Base-by-base conservation (phyloP, 2,329 filamentous ascomycete species). In the Monilinia fructicola region DNA sequence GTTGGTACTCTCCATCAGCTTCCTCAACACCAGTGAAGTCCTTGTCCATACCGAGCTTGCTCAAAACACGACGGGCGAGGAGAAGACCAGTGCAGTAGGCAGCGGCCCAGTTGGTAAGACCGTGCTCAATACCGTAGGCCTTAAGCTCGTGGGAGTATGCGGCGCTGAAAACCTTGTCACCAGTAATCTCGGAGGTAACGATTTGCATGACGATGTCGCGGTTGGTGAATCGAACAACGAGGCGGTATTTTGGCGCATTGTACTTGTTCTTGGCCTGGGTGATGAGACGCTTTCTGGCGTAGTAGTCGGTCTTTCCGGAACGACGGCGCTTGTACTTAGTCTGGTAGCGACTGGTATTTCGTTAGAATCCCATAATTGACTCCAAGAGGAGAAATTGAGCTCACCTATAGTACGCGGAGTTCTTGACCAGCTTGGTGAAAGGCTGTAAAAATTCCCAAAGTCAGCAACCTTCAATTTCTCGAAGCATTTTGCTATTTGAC, bases 191-290 rank as follows among this genome's bases (percentile, higher is more conserved):
- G 69, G 95, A 96, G 80, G 87, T 90, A 81, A 99, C 88, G 81
- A 99, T 95, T 87, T 99, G 95, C 84, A 88, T 89, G 85, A 98
- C 91, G 86, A 98, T 96, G 87, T 99, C 94, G 83, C 93, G 92
- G 90, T 98, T 96, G 87, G 92, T 96, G 90, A 96, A 97, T 82
- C 95, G 95, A 81, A 99, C 92, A 75, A 99, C 95, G 79, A 99
- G 90, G 80, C 95, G 92, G 90, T 99, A 98, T 89, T 99, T 99
- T 84, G 95, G 95, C 73, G 95, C 91, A 85, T 96, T 96, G 91
- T 98, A 99, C 91, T 99, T 99, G 92, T 99, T 99, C 92, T 98
- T 99, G 85, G 95, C 95, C 88, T 99, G 95, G 86, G 92, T 93
- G 87, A 98, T 95, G 83, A 99, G 88, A 80, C 95, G 91, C 92